Evolutionary conservation across 2,329 filamentous ascomycete species (phyloP).

Genomic region (Myriosclerotinia scirpicola): DNA sequence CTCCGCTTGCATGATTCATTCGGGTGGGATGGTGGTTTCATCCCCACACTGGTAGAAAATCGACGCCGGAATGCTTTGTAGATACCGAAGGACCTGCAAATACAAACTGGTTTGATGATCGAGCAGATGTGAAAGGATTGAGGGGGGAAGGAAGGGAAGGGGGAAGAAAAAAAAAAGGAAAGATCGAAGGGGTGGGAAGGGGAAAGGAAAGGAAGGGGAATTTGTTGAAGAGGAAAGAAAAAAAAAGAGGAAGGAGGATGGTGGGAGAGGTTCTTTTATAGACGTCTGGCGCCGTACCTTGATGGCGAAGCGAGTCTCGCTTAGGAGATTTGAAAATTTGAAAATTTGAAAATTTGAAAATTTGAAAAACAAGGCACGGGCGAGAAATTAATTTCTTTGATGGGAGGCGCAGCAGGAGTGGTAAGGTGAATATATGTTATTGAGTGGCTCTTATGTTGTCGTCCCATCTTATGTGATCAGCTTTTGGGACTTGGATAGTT

Average conservation of each 20-base stretch:
- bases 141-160: not conserved
- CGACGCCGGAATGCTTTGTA: not conserved
- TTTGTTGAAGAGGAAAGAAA: constrained; percentile 1
- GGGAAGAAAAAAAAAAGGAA: no score
- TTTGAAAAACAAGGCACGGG: not conserved
- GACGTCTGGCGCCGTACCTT: not conserved
- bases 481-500: not conserved
- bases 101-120: not conserved
- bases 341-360: not conserved
- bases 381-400: not conserved
- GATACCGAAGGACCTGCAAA: not conserved
- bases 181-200: no score
- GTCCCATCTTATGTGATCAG: not conserved
- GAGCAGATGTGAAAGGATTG: not conserved
- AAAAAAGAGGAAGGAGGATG: not conserved
- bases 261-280: not conserved
- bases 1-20: no score
- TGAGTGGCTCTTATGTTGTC: not conserved
- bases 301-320: not conserved
- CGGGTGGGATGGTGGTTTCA: no score
- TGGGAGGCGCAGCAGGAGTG: not conserved
- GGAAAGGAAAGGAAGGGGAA: not conserved
- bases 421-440: not conserved
- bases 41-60: not conserved
- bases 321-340: not conserved